Evolutionary conservation across 805 yeast species (phyloP), one percentile per base, ranked within the genome.

Genomic region (Scheffersomyces coipomensis): DNA sequence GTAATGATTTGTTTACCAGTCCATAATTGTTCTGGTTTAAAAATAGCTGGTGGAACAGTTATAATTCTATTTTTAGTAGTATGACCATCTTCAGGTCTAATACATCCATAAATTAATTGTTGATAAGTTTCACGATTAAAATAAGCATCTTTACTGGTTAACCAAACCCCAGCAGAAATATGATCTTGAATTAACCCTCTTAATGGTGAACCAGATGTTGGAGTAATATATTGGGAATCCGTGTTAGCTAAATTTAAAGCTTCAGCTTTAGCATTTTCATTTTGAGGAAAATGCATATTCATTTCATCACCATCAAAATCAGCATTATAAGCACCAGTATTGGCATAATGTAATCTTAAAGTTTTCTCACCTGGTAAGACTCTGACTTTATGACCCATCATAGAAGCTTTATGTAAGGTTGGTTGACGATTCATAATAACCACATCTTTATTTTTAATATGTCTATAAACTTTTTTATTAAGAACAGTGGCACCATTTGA

Each of bases 281-380:
- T 89, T 71, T 91, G 99, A 19, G 99, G 99, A 75, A 91, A 91
- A 70, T 91, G 99, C 97, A 91, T 85, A 64, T 91, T 91, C 99
- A 91, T 91, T 73, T 91, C 99, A 68, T 91, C 99, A 75, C 99
- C 99, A 68, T 91, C 99, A 56, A 93, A 91, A 78, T 91, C 99
- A 29, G 98, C 98, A 64, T 91, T 91, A 68, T 91, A 93, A 32
- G 99, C 97, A 68, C 97, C 97, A 33, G 99, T 93, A 66, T 93
- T 93, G 55, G 99, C 99, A 66, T 93, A 93, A 64, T 93, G 99
- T 64, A 93, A 73, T 59, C 99, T 81, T 54, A 93, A 73, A 3
- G 99, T 95, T 73, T 93, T 93, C 61, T 93, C 99, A 43, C 96
- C 96, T 4, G 98, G 99, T 52, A 93, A 74, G 23, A 93, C 99